phyloP scores from a whole-genome alignment of 2,329 filamentous ascomycete species.

The Aspergillus piperis region DNA sequence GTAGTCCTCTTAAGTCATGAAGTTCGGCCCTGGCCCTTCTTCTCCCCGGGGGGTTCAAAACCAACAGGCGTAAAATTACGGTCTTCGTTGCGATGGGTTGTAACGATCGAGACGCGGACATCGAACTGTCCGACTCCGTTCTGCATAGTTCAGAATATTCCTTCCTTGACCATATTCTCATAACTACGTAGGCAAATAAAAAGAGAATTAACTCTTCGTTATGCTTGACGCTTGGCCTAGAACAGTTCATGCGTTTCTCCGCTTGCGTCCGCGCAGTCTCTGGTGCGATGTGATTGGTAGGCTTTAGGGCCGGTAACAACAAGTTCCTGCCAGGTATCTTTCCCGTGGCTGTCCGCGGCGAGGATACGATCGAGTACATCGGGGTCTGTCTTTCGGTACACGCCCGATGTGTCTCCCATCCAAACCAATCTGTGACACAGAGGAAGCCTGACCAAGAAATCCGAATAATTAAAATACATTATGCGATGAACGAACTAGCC shows the following conservation, averaged over 20 bases:
- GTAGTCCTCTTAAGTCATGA: not conserved
- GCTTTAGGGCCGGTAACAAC: slow-evolving; percentile 15
- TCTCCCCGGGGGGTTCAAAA: too few species aligned
- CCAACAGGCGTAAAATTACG: not conserved
- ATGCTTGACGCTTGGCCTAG: slow-evolving; percentile 6
- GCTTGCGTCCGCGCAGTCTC: slow-evolving; percentile 12
- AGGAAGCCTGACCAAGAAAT: slow-evolving; percentile 1
- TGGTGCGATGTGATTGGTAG: slow-evolving; percentile 10
- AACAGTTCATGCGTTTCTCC: slow-evolving; percentile 1
- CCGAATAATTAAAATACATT: slow-evolving; percentile 3
- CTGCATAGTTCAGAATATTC: not conserved
- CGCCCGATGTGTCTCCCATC: slow-evolving; percentile 19
- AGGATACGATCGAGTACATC: slow-evolving; percentile 22
- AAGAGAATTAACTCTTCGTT: not conserved
- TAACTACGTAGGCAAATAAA: not conserved
- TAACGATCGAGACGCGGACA: not conserved
- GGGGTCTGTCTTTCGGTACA: slow-evolving; percentile 22
- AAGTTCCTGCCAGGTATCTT: slow-evolving; percentile 22
- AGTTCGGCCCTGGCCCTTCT: not conserved
- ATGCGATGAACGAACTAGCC: slow-evolving; percentile 5
- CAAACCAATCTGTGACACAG: slow-evolving; percentile 10
- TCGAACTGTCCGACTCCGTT: not conserved
- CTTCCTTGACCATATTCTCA: not conserved
- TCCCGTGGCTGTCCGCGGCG: slow-evolving; percentile 25
- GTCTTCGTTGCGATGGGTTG: not conserved